Evolutionary conservation across 495 filamentous ascomycete species (phyloP).

Genomic region (Aspergillus coremiiformis): DNA sequence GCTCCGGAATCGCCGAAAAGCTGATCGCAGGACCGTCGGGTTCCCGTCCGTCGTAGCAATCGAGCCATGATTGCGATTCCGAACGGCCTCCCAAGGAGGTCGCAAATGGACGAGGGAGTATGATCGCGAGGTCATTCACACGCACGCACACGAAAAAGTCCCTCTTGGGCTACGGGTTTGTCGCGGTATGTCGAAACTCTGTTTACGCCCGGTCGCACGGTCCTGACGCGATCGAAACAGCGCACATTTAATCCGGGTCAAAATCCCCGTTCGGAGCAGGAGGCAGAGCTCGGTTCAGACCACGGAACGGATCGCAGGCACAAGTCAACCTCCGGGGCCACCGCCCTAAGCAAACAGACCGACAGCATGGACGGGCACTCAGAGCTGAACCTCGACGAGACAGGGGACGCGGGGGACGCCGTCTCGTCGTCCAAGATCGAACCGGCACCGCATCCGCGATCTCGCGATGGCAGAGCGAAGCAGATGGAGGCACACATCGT

Average conservation of each 20-base stretch:
- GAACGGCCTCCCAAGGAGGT: background rate
- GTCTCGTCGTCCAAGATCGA: background rate
- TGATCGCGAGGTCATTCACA: background rate
- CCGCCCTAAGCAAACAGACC: background rate
- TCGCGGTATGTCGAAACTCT: background rate
- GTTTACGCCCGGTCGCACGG: background rate
- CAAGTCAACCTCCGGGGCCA: background rate
- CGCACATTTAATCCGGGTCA: background rate
- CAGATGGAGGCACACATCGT: constrained; percentile 1
- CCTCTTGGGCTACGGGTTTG: background rate
- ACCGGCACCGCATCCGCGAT: background rate
- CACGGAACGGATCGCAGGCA: background rate
- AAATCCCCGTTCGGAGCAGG: background rate
- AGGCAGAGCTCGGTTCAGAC: background rate
- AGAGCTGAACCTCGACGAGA: background rate
- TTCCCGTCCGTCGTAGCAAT: background rate
- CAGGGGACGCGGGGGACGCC: background rate
- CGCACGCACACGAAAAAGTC: background rate
- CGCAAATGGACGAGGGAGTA: background rate
- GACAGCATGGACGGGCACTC: background rate
- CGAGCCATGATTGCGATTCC: background rate
- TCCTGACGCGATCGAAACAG: background rate
- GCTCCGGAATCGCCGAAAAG: background rate
- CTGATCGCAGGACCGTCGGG: background rate
- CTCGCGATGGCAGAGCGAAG: background rate